Conservation (phyloP, 192 early-diverging fungal species). For the Coemansia sp. region DNA sequence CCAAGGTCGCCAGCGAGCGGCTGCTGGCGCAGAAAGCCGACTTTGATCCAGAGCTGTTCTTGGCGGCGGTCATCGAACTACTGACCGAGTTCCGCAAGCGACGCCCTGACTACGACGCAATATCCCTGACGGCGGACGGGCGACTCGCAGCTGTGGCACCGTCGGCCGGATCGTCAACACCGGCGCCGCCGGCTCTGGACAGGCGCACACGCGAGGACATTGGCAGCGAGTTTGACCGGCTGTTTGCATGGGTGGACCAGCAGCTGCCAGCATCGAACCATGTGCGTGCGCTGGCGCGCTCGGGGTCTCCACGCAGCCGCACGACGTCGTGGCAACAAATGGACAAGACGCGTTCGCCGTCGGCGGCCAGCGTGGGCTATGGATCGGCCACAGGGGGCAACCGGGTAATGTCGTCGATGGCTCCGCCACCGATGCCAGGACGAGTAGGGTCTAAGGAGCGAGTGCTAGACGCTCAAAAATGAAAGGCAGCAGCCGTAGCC, state of each 20-base stretch:
- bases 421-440: conserved; percentile 48
- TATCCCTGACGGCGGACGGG: conserved; percentile 35
- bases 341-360: conserved; percentile 30
- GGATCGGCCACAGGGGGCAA: conserved; percentile 26
- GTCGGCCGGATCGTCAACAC: background rate
- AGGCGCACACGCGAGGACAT: conserved; percentile 48
- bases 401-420: conserved; percentile 30
- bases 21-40: conserved; percentile 40
- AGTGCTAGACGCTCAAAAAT: too few relatives aligned
- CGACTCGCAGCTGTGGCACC: conserved; percentile 7
- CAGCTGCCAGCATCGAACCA: conserved; percentile 33
- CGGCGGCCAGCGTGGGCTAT: conserved; percentile 38
- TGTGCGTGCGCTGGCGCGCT: conserved; percentile 24
- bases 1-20: conserved; percentile 39
- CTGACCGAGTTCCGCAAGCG: conserved; percentile 50
- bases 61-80: conserved; percentile 39
- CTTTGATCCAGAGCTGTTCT: conserved; percentile 45
- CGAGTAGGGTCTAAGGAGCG: too few relatives aligned
- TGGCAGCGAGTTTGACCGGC: conserved; percentile 50
- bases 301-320: conserved; percentile 37
- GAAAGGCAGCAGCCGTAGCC: too few relatives aligned
- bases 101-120: conserved; percentile 47
- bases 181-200: conserved; percentile 8
- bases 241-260: conserved; percentile 50
- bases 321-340: conserved; percentile 27